Evolutionary conservation across 495 filamentous ascomycete genomes (phyloP).

Genomic region (Podospora comata): DNA sequence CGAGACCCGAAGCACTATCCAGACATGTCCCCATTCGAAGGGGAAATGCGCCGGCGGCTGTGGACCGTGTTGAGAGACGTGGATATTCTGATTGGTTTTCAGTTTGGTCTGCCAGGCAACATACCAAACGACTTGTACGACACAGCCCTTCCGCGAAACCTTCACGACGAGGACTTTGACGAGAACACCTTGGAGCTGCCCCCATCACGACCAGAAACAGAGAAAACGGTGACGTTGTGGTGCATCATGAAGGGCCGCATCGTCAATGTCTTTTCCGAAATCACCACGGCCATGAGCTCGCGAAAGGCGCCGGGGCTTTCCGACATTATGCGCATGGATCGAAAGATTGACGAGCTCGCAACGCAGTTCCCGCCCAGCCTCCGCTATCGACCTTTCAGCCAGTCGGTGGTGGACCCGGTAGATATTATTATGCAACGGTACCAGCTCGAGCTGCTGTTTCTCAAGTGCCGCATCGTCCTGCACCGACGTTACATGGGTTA

Average conservation of each 20-base stretch:
- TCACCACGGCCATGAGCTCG: constrained; percentile 25
- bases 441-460: constrained; percentile 32
- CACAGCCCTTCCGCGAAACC: constrained; percentile 39
- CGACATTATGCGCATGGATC: constrained; percentile 34
- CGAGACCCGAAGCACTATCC: constrained; percentile 39
- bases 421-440: constrained; percentile 36
- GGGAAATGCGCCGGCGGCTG: constrained; percentile 38
- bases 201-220: constrained; percentile 36
- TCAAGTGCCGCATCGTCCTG: constrained; percentile 32
- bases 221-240: constrained; percentile 28
- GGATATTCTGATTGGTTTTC: constrained; percentile 29
- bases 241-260: constrained; percentile 30
- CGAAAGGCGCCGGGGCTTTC: constrained; percentile 27
- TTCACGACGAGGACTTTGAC: constrained; percentile 39
- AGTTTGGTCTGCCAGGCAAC: constrained; percentile 34
- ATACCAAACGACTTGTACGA: constrained; percentile 29
- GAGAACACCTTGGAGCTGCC: constrained; percentile 33
- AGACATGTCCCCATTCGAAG: constrained; percentile 33
- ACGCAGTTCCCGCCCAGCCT: constrained; percentile 25
- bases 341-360: constrained; percentile 29
- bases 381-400: constrained; percentile 20
- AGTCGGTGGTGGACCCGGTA: constrained; percentile 29
- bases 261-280: constrained; percentile 25
- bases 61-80: constrained; percentile 35
- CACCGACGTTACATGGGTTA: constrained; percentile 34